phyloP scores from a whole-genome alignment of 805 yeast genomes.

The Ogataea haglerorum region DNA sequence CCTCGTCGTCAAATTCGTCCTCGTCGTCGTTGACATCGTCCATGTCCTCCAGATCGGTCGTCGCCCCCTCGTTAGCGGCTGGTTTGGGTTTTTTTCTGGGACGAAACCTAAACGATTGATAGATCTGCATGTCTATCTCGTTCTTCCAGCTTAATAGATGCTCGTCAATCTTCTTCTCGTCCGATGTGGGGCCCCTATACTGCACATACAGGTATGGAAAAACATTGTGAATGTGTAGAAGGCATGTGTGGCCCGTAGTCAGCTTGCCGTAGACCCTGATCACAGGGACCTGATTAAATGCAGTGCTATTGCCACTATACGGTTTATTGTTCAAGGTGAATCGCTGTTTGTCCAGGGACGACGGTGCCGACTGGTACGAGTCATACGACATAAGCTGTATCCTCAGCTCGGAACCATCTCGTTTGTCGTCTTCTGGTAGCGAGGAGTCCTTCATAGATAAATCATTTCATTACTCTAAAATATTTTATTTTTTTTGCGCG shows the following conservation, averaged over 20 bases:
- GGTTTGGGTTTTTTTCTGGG: conserved; percentile 12
- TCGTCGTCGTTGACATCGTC: conserved; percentile 6
- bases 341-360: conserved; percentile 46
- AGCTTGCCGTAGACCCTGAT: conserved; percentile 74
- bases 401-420: conserved; percentile 25
- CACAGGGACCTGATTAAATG: conserved; percentile 59
- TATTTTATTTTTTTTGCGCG: conserved; percentile 5
- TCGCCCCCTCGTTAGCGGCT: conserved; percentile 1
- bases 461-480: neutral
- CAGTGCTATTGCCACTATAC: conserved; percentile 8
- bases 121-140: conserved; percentile 43
- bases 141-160: conserved; percentile 39
- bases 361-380: conserved; percentile 58
- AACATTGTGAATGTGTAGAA: conserved; percentile 77
- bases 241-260: conserved; percentile 53
- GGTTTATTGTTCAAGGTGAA: conserved; percentile 30
- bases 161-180: conserved; percentile 24
- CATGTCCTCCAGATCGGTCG: too few relatives aligned
- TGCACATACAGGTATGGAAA: conserved; percentile 78
- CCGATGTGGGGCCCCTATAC: conserved; percentile 42
- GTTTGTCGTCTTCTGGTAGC: conserved; percentile 4
- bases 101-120: conserved; percentile 33
- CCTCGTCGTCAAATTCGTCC: conserved; percentile 16
- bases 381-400: conserved; percentile 65
- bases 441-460: conserved; percentile 11